Percentiles rank a stretch among this genome's conserved stretches.
Evolutionary conservation across 2,329 filamentous ascomycete genomes (phyloP).

Genomic region (Beauveria scarabaeidicola): DNA sequence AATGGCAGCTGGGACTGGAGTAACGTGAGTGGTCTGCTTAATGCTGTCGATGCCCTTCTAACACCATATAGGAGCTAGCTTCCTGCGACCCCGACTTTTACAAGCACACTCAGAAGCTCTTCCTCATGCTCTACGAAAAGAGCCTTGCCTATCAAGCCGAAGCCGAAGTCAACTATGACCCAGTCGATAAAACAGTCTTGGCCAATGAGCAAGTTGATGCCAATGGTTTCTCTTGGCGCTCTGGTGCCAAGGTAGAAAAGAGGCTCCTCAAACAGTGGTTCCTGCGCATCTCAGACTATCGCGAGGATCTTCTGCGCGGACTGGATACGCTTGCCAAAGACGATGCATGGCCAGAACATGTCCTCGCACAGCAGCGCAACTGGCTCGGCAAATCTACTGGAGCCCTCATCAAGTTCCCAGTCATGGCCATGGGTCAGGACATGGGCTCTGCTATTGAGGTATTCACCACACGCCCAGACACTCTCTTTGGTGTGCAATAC

Average conservation of each 20-base stretch:
- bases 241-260: constrained; percentile 76
- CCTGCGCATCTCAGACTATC: constrained; percentile 71
- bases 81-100: constrained; percentile 83
- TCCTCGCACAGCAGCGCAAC: constrained; percentile 74
- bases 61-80: constrained; percentile 56
- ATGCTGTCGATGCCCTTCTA: constrained; percentile 1
- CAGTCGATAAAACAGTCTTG: constrained; percentile 79
- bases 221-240: constrained; percentile 78
- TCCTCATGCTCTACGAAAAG: constrained; percentile 64
- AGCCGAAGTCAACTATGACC: constrained; percentile 83
- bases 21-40: constrained; percentile 45
- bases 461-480: constrained; percentile 80
- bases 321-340: constrained; percentile 56
- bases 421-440: constrained; percentile 37
- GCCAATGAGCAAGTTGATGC: constrained; percentile 92
- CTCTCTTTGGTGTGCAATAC: constrained; percentile 80
- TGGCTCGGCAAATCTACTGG: constrained; percentile 79
- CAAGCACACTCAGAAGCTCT: constrained; percentile 81
- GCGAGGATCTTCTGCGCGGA: constrained; percentile 62
- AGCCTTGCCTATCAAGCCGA: constrained; percentile 77
- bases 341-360: constrained; percentile 71
- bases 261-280: constrained; percentile 81
- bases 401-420: constrained; percentile 61
- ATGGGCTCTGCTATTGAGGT: constrained; percentile 52
- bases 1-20: constrained; percentile 81